Evolutionary conservation across 2,329 filamentous ascomycete species (phyloP).

Genomic region (Ceratocystis alfenasii): DNA sequence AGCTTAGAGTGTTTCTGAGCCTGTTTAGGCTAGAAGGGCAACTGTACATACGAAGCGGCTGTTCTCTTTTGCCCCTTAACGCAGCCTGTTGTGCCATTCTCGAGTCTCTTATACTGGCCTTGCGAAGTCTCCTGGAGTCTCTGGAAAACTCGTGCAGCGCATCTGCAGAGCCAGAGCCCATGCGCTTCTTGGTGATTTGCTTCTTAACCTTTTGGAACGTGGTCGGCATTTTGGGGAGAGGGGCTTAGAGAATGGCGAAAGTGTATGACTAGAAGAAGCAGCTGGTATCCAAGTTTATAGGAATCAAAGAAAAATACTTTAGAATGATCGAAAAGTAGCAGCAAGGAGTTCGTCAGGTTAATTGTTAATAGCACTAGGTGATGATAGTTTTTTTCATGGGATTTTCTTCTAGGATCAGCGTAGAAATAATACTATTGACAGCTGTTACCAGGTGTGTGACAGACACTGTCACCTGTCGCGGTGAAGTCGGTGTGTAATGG

Average conservation of each 20-base stretch:
- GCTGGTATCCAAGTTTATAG: too few relatives aligned
- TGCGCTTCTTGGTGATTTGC: conserved; percentile 78
- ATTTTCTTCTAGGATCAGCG: not conserved
- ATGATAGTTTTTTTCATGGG: conserved; percentile 7
- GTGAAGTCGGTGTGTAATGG: not conserved
- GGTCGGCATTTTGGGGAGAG: conserved; percentile 54
- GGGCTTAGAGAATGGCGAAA: too few relatives aligned
- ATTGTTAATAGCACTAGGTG: not conserved
- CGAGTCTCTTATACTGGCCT: conserved; percentile 69
- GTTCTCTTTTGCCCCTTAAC: conserved; percentile 61
- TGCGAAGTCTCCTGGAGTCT: conserved; percentile 69
- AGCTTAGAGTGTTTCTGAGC: too few relatives aligned
- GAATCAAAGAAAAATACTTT: not conserved
- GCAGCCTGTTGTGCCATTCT: conserved; percentile 61
- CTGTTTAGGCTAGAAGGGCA: not conserved
- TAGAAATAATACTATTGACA: not conserved
- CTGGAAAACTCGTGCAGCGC: conserved; percentile 79
- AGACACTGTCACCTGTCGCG: not conserved
- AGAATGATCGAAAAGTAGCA: not conserved
- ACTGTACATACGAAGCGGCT: conserved; percentile 50
- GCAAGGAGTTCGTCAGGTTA: not conserved
- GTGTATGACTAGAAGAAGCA: too few relatives aligned
- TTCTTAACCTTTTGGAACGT: conserved; percentile 75
- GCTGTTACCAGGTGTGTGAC: not conserved
- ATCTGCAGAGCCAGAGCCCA: conserved; percentile 47